Percentiles rank a stretch among this genome's conserved stretches.
Conservation (phyloP, 129 eudicot genomes). For the Smallanthus sonchifolius region DNA sequence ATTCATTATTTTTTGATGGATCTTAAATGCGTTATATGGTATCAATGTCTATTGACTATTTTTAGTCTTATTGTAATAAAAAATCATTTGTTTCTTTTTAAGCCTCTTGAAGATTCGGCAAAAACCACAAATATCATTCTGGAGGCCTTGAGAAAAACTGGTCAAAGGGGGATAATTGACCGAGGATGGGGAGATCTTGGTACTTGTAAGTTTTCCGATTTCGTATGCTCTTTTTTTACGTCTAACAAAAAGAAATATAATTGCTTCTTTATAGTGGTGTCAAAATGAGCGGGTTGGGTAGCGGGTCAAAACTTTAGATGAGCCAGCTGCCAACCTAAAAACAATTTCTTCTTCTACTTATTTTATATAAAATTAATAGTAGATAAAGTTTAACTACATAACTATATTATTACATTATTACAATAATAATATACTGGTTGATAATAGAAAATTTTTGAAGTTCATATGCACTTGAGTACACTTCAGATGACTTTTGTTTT, state of each 20-base stretch:
- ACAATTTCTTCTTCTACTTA: neutral
- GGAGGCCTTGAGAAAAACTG: conserved; percentile 81
- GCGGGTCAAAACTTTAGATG: neutral
- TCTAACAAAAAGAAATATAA: neutral
- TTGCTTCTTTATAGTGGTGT: neutral
- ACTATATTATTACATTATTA: neutral
- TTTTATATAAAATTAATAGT: neutral
- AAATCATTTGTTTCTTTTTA: conserved; percentile 11
- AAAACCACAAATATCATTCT: conserved; percentile 68
- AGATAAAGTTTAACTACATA: neutral
- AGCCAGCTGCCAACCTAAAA: neutral
- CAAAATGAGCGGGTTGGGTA: neutral
- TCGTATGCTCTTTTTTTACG: neutral
- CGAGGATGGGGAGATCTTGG: conserved; percentile 99
- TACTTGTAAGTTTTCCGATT: conserved; percentile 49
- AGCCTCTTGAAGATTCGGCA: conserved; percentile 92
- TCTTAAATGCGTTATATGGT: neutral
- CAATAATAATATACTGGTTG: neutral
- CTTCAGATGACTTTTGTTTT: neutral
- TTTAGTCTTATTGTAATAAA: neutral
- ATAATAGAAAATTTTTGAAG: too few relatives aligned
- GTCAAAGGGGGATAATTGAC: conserved; percentile 92
- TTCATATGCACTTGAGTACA: neutral
- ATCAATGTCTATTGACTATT: neutral
- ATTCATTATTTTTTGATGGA: neutral